phyloP scores from a whole-genome alignment of 345 rosid genomes.

The Barbarea vulgaris region DNA sequence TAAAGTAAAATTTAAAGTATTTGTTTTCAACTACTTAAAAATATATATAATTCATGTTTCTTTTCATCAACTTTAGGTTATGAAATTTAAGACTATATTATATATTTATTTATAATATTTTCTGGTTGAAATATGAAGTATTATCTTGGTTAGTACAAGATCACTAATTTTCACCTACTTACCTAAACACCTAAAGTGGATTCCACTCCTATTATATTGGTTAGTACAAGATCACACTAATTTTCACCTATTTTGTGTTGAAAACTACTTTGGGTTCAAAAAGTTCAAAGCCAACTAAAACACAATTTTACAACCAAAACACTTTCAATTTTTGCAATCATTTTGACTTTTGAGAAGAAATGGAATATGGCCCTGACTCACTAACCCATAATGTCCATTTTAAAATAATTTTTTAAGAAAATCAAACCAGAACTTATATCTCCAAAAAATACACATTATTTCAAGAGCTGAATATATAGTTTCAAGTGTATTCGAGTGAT shows the following conservation, averaged over 20 bases:
- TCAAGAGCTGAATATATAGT: slow-evolving; percentile 7
- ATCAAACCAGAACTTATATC: background rate
- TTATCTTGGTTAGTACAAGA: slow-evolving; percentile 22
- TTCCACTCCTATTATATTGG: slow-evolving; percentile 6
- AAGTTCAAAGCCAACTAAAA: slow-evolving; percentile 37
- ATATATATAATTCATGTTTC: background rate
- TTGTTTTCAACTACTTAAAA: background rate
- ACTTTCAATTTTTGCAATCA: background rate
- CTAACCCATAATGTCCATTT: slow-evolving; percentile 25
- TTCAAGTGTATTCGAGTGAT: slow-evolving; percentile 35
- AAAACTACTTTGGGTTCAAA: slow-evolving; percentile 22
- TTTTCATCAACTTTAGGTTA: background rate
- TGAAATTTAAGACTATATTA: background rate
- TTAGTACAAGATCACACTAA: slow-evolving; percentile 24
- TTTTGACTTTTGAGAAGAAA: slow-evolving; percentile 20
- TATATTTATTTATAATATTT: background rate
- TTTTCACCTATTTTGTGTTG: slow-evolving; percentile 22
- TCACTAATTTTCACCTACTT: slow-evolving; percentile 33
- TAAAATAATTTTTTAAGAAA: slow-evolving; percentile 3
- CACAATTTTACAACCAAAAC: slow-evolving; percentile 21
- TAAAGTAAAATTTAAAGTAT: background rate
- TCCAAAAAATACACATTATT: slow-evolving; percentile 11
- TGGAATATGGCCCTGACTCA: slow-evolving; percentile 24
- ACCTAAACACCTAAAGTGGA: slow-evolving; percentile 31
- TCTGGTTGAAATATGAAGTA: background rate